phyloP scores from a whole-genome alignment of 805 yeast genomes.

The Zygosaccharomyces siamensis region DNA sequence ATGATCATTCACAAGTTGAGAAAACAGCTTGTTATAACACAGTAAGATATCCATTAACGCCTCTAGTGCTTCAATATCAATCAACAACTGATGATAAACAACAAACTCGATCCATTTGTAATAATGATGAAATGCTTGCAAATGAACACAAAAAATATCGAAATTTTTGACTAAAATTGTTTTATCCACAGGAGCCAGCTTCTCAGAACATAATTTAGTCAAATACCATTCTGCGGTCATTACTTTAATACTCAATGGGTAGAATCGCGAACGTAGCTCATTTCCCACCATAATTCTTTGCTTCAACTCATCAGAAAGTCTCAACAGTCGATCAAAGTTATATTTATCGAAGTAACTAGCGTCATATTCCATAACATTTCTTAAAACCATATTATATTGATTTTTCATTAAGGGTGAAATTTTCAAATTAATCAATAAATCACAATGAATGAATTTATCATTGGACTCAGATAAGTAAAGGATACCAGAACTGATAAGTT shows the following conservation, averaged over 20 bases:
- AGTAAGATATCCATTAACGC: slow-evolving; percentile 29
- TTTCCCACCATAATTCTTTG: slow-evolving; percentile 19
- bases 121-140: slow-evolving; percentile 31
- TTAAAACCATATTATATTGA: slow-evolving; percentile 52
- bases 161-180: slow-evolving; percentile 19
- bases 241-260: slow-evolving; percentile 43
- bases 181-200: slow-evolving; percentile 20
- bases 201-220: slow-evolving; percentile 37
- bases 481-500: slow-evolving; percentile 80
- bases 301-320: slow-evolving; percentile 34
- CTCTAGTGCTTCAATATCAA: slow-evolving; percentile 29
- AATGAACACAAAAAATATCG: slow-evolving; percentile 22
- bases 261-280: slow-evolving; percentile 16
- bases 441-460: slow-evolving; percentile 51
- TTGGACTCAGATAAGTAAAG: slow-evolving; percentile 54
- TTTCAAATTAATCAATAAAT: slow-evolving; percentile 55
- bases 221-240: slow-evolving; percentile 48
- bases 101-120: slow-evolving; percentile 35
- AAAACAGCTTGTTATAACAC: slow-evolving; percentile 31
- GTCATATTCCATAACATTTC: slow-evolving; percentile 45
- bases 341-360: slow-evolving; percentile 32
- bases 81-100: slow-evolving; percentile 31
- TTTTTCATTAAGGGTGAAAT: slow-evolving; percentile 44
- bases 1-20: slow-evolving; percentile 38
- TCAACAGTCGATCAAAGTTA: slow-evolving; percentile 31